Evolutionary conservation across 805 yeast species (phyloP).

Genomic region (Groenewaldozyma salmanticensis): DNA sequence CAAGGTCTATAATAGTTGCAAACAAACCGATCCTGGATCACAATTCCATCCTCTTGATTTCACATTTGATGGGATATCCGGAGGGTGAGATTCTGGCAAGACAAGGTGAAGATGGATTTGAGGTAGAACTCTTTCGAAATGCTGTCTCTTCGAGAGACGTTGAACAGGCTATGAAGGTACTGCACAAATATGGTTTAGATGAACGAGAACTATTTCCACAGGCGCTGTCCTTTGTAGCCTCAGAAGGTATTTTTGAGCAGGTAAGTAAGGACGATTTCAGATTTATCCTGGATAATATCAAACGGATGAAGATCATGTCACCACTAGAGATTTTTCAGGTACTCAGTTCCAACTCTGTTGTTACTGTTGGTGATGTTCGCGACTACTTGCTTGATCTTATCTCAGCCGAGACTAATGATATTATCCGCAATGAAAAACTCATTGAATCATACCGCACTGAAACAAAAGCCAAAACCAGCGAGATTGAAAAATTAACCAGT

Average conservation of each 20-base stretch:
- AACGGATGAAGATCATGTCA: constrained; percentile 45
- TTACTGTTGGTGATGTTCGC: constrained; percentile 64
- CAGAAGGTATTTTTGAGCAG: constrained; percentile 41
- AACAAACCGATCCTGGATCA: constrained; percentile 45
- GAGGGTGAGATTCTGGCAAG: constrained; percentile 23
- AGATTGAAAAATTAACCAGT: constrained; percentile 41
- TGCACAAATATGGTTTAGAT: constrained; percentile 45
- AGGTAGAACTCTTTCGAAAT: constrained; percentile 58
- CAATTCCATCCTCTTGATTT: constrained; percentile 43
- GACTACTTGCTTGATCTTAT: constrained; percentile 56
- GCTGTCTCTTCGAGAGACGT: constrained; percentile 51
- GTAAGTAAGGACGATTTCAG: constrained; percentile 45
- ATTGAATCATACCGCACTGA: constrained; percentile 61
- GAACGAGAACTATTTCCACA: constrained; percentile 58
- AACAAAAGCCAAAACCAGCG: constrained; percentile 42
- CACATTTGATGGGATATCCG: constrained; percentile 37
- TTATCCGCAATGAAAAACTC: constrained; percentile 56
- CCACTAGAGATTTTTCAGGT: constrained; percentile 71
- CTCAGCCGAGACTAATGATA: constrained; percentile 50
- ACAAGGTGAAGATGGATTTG: constrained; percentile 32
- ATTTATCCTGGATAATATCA: constrained; percentile 44
- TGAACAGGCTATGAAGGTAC: constrained; percentile 43
- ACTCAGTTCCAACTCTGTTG: constrained; percentile 49
- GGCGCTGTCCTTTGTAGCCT: constrained; percentile 54
- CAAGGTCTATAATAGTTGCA: constrained; percentile 39